These are phyloP conservation scores for Limonium bicolor DNA, from an alignment of 148 eudicot genomes.

Conservation along the genomic window DNA sequence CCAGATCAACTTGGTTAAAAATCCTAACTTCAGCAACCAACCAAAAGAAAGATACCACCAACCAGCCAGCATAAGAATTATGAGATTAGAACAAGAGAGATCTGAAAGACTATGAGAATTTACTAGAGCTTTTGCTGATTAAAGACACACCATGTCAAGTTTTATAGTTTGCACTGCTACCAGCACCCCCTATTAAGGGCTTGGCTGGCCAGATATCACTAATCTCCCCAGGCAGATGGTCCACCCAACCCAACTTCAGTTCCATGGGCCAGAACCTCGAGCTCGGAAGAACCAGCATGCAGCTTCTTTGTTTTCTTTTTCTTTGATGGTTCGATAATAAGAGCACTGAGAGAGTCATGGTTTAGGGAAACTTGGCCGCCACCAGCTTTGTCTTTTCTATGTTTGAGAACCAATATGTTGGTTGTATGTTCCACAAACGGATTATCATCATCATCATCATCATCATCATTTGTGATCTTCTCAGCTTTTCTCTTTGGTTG, in stretches of 20 bases:
- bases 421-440: slow-evolving; percentile 34
- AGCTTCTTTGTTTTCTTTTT: slow-evolving; percentile 37
- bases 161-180: no score
- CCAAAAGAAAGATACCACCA: no score
- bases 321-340: slow-evolving; percentile 30
- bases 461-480: slow-evolving; percentile 19
- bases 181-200: no score
- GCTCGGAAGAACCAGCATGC: slow-evolving; percentile 12
- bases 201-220: no score
- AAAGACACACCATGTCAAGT: no score
- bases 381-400: slow-evolving; percentile 5
- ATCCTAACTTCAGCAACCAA: no score
- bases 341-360: slow-evolving; percentile 15
- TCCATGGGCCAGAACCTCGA: slow-evolving; percentile 20
- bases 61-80: no score
- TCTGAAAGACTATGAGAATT: no score
- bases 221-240: slow-evolving; percentile 56
- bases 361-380: slow-evolving; percentile 9
- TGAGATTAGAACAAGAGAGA: no score
- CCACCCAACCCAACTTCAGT: slow-evolving; percentile 78
- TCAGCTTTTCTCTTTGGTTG: slow-evolving; percentile 26
- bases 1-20: no score
- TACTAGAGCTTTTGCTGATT: no score
- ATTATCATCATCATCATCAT: slow-evolving; percentile 49
- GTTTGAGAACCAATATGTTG: slow-evolving; percentile 13